These are phyloP conservation scores for Phialocephala sp. DNA, from an alignment of 2,329 filamentous ascomycete genomes.

Conservation along the genomic window DNA sequence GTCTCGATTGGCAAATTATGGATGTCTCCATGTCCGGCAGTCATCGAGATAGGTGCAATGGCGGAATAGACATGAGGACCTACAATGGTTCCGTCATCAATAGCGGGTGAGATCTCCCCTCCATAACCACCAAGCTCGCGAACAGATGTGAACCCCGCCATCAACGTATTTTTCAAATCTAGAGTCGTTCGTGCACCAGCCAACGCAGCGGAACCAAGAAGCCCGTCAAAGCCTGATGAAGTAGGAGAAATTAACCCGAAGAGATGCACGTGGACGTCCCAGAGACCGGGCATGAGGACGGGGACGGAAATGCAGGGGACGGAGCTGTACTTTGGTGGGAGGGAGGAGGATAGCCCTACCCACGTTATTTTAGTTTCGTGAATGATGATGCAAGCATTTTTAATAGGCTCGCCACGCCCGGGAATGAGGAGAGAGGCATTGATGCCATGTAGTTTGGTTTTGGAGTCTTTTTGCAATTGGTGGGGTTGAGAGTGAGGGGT, in stretches of 20 bases:
- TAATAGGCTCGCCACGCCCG: constrained; percentile 51
- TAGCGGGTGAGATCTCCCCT: constrained; percentile 49
- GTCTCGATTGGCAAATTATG: constrained; percentile 46
- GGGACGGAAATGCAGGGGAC: constrained; percentile 45
- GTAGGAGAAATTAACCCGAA: constrained; percentile 43
- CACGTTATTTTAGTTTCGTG: constrained; percentile 48
- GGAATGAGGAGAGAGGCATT: constrained; percentile 50
- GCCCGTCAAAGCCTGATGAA: not conserved
- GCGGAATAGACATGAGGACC: constrained; percentile 57
- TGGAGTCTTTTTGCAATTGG: not conserved
- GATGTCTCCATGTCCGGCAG: constrained; percentile 55
- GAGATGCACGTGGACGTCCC: constrained; percentile 59
- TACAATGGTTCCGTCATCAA: constrained; percentile 51
- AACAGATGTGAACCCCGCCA: constrained; percentile 57
- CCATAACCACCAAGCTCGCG: constrained; percentile 55
- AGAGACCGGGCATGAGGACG: constrained; percentile 57
- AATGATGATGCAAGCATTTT: constrained; percentile 48
- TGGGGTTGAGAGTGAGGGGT: not conserved
- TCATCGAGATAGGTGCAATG: constrained; percentile 51
- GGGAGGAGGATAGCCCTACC: constrained; percentile 43
- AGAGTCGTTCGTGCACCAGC: constrained; percentile 49
- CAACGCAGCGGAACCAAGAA: constrained; percentile 37
- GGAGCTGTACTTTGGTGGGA: constrained; percentile 44
- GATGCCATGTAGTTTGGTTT: constrained; percentile 22
- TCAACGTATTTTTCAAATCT: constrained; percentile 49